phyloP scores from a whole-genome alignment of 164 flowering plant species.

The Berberis thunbergii region DNA sequence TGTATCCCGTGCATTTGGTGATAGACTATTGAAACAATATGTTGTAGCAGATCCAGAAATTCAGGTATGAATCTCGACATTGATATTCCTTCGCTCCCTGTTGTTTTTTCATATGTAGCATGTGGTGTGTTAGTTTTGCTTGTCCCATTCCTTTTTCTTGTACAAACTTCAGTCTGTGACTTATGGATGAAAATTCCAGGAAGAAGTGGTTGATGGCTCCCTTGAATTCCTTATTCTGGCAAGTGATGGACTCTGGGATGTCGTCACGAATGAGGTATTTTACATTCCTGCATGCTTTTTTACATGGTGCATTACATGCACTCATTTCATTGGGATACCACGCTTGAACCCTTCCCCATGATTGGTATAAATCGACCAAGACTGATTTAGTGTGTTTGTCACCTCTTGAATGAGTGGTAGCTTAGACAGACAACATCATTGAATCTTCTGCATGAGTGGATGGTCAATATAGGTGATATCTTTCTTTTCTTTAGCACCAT shows the following conservation, averaged over 20 bases:
- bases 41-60: slow-evolving; percentile 99
- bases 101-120: neutral
- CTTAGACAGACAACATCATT: neutral
- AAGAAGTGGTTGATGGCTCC: slow-evolving; percentile 73
- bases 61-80: slow-evolving; percentile 39
- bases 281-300: neutral
- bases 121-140: too few species aligned
- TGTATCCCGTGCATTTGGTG: slow-evolving; percentile 99
- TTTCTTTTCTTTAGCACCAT: too few species aligned
- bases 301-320: neutral
- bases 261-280: slow-evolving; percentile 77
- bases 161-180: neutral
- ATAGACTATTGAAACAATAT: slow-evolving; percentile 87
- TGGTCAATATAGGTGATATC: too few species aligned
- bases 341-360: neutral
- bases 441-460: too few species aligned
- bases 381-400: neutral
- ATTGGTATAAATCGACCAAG: neutral
- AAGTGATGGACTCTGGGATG: slow-evolving; percentile 98
- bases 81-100: neutral
- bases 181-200: slow-evolving; percentile 33
- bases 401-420: slow-evolving; percentile 1
- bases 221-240: slow-evolving; percentile 96
- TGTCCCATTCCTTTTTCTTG: neutral
- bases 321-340: too few species aligned